phyloP scores from a whole-genome alignment of 208 protist species.

The Wallacemonas rigidus region DNA sequence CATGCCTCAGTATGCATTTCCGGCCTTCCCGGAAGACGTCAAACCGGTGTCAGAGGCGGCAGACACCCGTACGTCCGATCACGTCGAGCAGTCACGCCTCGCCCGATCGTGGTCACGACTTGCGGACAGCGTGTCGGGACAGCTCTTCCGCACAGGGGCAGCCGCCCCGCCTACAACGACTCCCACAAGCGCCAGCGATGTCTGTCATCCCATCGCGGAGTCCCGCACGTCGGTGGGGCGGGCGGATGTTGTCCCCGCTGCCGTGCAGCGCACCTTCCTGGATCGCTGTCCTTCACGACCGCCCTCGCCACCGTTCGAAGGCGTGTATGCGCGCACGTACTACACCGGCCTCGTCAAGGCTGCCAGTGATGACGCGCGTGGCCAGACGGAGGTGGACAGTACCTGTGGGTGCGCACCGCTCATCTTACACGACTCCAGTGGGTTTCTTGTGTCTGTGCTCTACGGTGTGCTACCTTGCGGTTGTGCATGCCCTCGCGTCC shows the following conservation, averaged over 20 bases:
- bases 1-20: not conserved
- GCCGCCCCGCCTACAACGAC: not conserved
- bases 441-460: not conserved
- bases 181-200: not conserved
- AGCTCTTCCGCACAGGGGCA: not conserved
- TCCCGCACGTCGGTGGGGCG: too few relatives aligned
- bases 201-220: not conserved
- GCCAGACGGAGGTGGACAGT: too few relatives aligned
- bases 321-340: conserved; percentile 5
- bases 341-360: conserved; percentile 9
- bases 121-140: not conserved
- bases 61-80: not conserved
- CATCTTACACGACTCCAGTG: not conserved
- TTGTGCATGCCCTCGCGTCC: not conserved
- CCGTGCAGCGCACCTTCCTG: too few relatives aligned
- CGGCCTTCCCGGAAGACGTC: not conserved
- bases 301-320: not conserved
- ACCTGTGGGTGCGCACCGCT: not conserved
- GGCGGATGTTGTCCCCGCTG: too few relatives aligned
- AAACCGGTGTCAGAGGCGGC: not conserved
- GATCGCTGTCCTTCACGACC: too few relatives aligned
- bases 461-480: not conserved
- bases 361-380: too few relatives aligned
- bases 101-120: not conserved
- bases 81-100: not conserved